Percentiles rank a stretch among this genome's conserved stretches.
phyloP scores from a whole-genome alignment of 2,329 filamentous ascomycete species.

The Apiospora aurea region DNA sequence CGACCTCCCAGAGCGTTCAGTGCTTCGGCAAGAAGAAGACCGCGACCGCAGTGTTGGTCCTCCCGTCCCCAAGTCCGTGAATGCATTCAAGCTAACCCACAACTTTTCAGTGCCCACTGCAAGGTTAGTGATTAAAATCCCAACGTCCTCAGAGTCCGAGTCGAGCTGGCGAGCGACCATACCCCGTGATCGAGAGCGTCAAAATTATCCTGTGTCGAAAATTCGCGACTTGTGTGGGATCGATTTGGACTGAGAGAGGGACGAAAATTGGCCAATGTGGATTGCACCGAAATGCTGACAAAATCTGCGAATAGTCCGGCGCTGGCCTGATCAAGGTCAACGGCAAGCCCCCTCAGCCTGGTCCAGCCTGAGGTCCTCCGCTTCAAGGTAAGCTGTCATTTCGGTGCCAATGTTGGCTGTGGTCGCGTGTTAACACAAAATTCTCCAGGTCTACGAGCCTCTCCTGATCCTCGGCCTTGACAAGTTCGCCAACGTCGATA shows the following conservation, averaged over 20 bases:
- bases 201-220: neutral
- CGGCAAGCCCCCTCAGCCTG: constrained; percentile 92
- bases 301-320: constrained; percentile 34
- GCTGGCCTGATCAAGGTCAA: constrained; percentile 96
- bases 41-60: constrained; percentile 71
- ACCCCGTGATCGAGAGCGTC: constrained; percentile 6
- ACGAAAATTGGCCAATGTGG: constrained; percentile 24
- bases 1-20: constrained; percentile 83
- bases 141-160: neutral
- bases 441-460: constrained; percentile 90
- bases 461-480: constrained; percentile 96
- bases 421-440: constrained; percentile 28
- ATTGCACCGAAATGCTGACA: constrained; percentile 31
- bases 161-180: neutral
- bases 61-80: neutral
- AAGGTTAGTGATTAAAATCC: constrained; percentile 66
- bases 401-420: neutral
- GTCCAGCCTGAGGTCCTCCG: constrained; percentile 96
- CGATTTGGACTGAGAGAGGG: constrained; percentile 21
- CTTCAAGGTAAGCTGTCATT: constrained; percentile 78
- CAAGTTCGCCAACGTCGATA: constrained; percentile 96
- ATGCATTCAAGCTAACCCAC: constrained; percentile 18
- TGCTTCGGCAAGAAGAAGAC: constrained; percentile 99
- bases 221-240: constrained; percentile 15
- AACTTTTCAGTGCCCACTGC: constrained; percentile 72